Conservation (phyloP, 2,329 filamentous ascomycete species). For the Paraphoma sp. region DNA sequence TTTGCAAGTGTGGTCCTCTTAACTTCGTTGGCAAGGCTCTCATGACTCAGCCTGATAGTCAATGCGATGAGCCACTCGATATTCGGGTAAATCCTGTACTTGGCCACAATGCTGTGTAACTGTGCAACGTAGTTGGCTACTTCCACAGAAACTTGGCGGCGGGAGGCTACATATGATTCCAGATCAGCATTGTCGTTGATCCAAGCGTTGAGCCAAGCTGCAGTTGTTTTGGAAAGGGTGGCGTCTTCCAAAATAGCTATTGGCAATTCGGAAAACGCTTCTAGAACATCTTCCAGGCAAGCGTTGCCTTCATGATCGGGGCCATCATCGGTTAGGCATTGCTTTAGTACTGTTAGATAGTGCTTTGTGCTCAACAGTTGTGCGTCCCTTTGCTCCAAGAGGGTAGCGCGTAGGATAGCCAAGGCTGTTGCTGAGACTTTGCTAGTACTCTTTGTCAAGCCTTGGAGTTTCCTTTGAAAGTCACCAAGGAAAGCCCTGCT, state of each 20-base stretch:
- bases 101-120: slow-evolving; percentile 28
- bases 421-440: slow-evolving; percentile 31
- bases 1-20: slow-evolving; percentile 14
- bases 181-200: slow-evolving; percentile 26
- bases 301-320: slow-evolving; percentile 2
- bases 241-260: slow-evolving; percentile 20
- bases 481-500: slow-evolving; percentile 40
- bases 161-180: slow-evolving; percentile 20
- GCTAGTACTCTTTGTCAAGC: slow-evolving; percentile 22
- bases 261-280: slow-evolving; percentile 38
- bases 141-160: slow-evolving; percentile 9
- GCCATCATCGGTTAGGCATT: slow-evolving; percentile 23
- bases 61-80: slow-evolving; percentile 28
- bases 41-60: slow-evolving; percentile 26
- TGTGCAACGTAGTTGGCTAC: slow-evolving; percentile 25
- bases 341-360: slow-evolving; percentile 30
- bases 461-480: slow-evolving; percentile 29
- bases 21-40: slow-evolving; percentile 14
- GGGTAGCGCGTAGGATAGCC: slow-evolving; percentile 33
- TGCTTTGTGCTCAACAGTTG: slow-evolving; percentile 26
- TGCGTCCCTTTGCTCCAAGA: slow-evolving; percentile 30
- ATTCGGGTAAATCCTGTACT: slow-evolving; percentile 30
- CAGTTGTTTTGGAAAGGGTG: slow-evolving; percentile 19
- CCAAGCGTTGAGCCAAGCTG: slow-evolving; percentile 29
- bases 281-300: slow-evolving; percentile 25